Base-by-base conservation (phyloP, 1,284 basidiomycete genomes). In the Mrakiaceae sp. region DNA sequence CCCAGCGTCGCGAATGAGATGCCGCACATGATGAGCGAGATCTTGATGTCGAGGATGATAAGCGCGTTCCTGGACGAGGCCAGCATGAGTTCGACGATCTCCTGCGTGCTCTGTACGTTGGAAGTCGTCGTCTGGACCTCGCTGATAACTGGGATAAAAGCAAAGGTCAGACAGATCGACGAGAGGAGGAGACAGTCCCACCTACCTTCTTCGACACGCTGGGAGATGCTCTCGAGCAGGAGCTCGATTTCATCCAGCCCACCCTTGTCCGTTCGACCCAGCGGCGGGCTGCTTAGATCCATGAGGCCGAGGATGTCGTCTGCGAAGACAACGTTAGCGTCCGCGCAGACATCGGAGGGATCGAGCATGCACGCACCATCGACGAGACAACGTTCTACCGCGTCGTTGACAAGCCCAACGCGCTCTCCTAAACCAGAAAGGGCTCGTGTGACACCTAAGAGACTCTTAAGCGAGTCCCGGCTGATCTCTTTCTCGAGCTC, bases 21-120 rank as follows among this genome's bases (percentile, higher is more conserved):
- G 39, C 47, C 12, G 27, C 11, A 27, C 2, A 11, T 14, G 51
- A 49, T 4, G 16, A 14, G 46, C 52, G 42, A 10, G 8, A 60
- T 61, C 58, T 66, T 63, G 54, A 66, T 52, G 14, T 66, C 65
- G n/a, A 66, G 65, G 1, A 63, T 58, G 27, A 66, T 48, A 2
- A 66, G 27, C 2, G 57, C 61, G 55, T 66, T 66, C 4, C 65
- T 61, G 40, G 65, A 58, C 7, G 57, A 56, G 12, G 27, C 49
- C 3, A 66, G 53, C 57, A 62, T 49, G 5, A 66, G 58, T n/a
- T 66, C 65, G 46, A 66, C 62, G 16, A 66, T 63, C 47, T 66
- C 65, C 43, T 63, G 60, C 6, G 61, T 66, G 14, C 56, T 58
- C n/a, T 63, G 43, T 6, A 66, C 60, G 64, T 62, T 66, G 5